Base-by-base conservation (phyloP, 345 rosid species). In the Eutrema heterophyllum region DNA sequence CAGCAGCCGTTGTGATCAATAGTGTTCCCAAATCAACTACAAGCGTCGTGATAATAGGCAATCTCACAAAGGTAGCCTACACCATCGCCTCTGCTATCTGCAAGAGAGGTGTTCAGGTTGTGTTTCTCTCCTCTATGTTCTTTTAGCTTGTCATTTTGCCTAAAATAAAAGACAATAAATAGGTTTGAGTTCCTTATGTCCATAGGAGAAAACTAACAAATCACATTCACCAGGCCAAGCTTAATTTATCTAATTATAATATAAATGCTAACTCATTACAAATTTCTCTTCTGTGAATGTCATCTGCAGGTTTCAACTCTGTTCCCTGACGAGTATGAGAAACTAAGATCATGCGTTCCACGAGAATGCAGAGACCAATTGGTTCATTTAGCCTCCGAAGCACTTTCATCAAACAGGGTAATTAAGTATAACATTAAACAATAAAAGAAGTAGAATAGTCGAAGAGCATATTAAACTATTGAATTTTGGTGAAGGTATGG, bases 1-100 rank as follows among this genome's bases (percentile, higher is more conserved):
- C 82, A 32, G 85, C 80, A 44, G 90, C 87, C 1, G 55, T 83
- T 14, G 84, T 88, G 33, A 69, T 88, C 1, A 80, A 82, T 58
- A 68, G 73, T 43, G 52, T 84, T 39, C 85, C 90, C 4, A 73
- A 83, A 68, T 67, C 70, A 32, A 71, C 83, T 38, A 59, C 78
- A 29, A 73, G 62, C n/a, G 74, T 86, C 1, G 72, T 85, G 43
- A 63, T 84, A 4, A 67, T 74, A 70, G 88, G 89, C 56, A 78
- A 65, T 51, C 61, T 85, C 39, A 76, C 81, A 14, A 85, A 83
- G 74, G 82, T 80, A 8, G 84, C 83, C 13, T 62, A 6, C 39
- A 79, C 84, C 50, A 49, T 76, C 32, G 83, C 76, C 27, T 73
- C 49, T 50, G 69, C 80, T 58, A 55, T 85, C 4, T 84, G 83